Conservation (phyloP, 2,329 filamentous ascomycete genomes). For the Cordyceps cicadae region DNA sequence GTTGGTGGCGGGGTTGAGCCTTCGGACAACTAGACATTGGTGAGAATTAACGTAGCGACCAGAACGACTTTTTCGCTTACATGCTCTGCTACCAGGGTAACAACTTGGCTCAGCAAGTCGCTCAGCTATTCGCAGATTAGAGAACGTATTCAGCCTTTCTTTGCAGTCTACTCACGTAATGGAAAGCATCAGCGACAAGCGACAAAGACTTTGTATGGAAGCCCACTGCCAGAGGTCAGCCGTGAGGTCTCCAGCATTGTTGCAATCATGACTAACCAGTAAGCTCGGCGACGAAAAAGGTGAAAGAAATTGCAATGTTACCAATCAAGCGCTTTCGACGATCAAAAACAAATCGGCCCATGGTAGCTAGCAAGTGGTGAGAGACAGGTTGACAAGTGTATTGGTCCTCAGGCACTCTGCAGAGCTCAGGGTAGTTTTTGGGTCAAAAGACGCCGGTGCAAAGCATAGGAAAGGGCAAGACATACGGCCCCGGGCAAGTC, state of each 20-base stretch:
- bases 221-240: conserved; percentile 37
- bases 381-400: not conserved
- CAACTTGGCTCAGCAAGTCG: conserved; percentile 60
- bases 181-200: conserved; percentile 69
- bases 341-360: conserved; percentile 18
- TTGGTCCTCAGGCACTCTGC: not conserved
- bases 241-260: not conserved
- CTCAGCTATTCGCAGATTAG: conserved; percentile 44
- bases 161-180: conserved; percentile 48
- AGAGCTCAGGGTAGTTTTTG: not conserved
- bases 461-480: not conserved
- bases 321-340: conserved; percentile 37
- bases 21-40: conserved; percentile 43
- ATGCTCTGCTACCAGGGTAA: conserved; percentile 56
- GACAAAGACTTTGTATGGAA: conserved; percentile 65
- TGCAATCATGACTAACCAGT: conserved; percentile 27
- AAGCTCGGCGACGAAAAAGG: conserved; percentile 46
- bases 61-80: conserved; percentile 31
- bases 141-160: not conserved
- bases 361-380: conserved; percentile 6
- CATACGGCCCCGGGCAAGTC: not conserved
- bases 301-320: conserved; percentile 40
- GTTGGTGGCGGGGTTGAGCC: conserved; percentile 43
- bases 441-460: not conserved
- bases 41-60: not conserved